These are phyloP conservation scores for Neopestalotiopsis rosae DNA, from an alignment of 2,329 filamentous ascomycete species.

Conservation along the genomic window DNA sequence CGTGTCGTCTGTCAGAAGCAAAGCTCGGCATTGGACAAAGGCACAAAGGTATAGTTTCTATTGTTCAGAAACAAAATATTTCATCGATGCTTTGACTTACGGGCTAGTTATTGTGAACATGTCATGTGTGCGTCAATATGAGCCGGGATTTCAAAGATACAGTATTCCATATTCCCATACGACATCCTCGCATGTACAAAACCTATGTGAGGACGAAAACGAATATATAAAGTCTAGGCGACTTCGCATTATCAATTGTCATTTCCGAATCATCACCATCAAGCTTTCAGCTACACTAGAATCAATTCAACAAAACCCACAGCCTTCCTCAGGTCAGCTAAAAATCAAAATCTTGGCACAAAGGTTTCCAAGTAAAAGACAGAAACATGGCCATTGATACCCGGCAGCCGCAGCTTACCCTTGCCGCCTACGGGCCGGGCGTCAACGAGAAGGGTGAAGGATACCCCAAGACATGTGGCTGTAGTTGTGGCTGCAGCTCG, in stretches of 20 bases:
- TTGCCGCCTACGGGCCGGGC: neutral
- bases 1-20: neutral
- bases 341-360: neutral
- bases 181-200: neutral
- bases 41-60: neutral
- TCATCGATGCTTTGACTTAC: neutral
- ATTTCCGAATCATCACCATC: constrained; percentile 1
- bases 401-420: neutral
- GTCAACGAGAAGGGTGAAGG: constrained; percentile 1
- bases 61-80: neutral
- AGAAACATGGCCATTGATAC: neutral
- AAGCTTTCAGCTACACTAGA: neutral
- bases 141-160: neutral
- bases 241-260: neutral
- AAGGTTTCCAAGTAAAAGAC: neutral
- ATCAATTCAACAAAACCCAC: neutral
- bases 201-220: neutral
- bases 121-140: neutral
- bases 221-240: neutral
- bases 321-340: neutral
- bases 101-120: neutral
- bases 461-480: constrained; percentile 12
- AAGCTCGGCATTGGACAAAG: too few relatives aligned
- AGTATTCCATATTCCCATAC: neutral
- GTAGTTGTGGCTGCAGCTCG: constrained; percentile 6